phyloP scores from a whole-genome alignment of 768 basidiomycete species.

The Psilocybe tampanensis region DNA sequence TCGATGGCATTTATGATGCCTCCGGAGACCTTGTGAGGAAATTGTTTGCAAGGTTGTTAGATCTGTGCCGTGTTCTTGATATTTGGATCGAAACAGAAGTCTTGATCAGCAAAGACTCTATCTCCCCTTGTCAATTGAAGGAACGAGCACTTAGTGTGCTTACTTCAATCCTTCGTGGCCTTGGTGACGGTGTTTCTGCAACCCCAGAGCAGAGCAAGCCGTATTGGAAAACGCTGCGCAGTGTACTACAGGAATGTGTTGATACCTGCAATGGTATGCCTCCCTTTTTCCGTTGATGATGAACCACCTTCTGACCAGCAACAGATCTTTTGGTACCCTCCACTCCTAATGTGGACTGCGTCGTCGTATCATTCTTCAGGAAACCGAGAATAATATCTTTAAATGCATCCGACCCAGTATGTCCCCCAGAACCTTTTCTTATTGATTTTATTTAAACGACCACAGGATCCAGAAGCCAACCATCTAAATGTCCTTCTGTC shows the following conservation, averaged over 20 bases:
- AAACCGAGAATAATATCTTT: constrained; percentile 35
- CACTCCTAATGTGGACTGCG: constrained; percentile 36
- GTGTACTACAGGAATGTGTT: constrained; percentile 42
- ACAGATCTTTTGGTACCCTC: constrained; percentile 37
- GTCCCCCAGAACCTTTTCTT: not conserved
- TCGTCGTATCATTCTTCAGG: constrained; percentile 42
- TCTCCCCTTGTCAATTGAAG: constrained; percentile 51
- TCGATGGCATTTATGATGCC: constrained; percentile 52
- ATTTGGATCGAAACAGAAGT: constrained; percentile 56
- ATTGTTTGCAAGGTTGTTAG: constrained; percentile 52
- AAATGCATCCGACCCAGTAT: constrained; percentile 36
- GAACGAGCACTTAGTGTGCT: constrained; percentile 46
- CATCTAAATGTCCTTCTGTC: constrained; percentile 39
- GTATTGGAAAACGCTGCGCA: constrained; percentile 44
- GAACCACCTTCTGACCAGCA: constrained; percentile 7
- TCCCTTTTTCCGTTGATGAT: not conserved
- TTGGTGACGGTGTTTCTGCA: constrained; percentile 41
- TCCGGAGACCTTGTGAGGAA: constrained; percentile 48
- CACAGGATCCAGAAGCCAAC: constrained; percentile 35
- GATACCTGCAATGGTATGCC: constrained; percentile 42
- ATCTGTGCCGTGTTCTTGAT: constrained; percentile 58
- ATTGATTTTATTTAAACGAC: not conserved
- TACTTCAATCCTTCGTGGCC: constrained; percentile 45
- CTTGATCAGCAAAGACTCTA: constrained; percentile 36
- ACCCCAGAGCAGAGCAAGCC: constrained; percentile 30